Percentiles rank a stretch among this genome's conserved stretches.
These are phyloP conservation scores for Solanum rostratum DNA, from an alignment of 257 asterid species.

Conservation along the genomic window DNA sequence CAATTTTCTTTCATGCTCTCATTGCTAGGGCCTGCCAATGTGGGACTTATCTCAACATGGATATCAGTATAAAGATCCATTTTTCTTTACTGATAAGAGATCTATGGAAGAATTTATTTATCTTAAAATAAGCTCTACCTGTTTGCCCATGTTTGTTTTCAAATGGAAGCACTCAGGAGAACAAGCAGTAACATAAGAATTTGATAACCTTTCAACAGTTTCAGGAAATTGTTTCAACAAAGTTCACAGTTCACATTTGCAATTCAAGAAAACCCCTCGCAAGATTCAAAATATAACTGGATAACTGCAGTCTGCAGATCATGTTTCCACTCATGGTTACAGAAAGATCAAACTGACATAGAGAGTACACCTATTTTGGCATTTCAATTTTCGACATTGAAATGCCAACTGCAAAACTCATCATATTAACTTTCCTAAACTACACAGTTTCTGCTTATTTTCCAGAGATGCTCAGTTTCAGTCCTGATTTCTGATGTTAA, in stretches of 20 bases:
- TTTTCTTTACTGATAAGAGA: background rate
- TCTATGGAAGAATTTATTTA: background rate
- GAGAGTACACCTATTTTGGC: background rate
- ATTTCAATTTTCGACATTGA: background rate
- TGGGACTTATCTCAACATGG: background rate
- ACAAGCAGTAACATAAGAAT: background rate
- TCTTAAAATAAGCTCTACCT: background rate
- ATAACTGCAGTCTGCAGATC: background rate
- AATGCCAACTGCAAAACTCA: background rate
- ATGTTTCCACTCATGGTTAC: background rate
- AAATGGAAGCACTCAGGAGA: background rate
- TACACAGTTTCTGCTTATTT: background rate
- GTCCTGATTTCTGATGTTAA: background rate
- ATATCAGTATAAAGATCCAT: background rate
- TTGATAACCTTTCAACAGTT: background rate
- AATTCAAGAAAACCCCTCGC: background rate
- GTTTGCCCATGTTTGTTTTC: background rate
- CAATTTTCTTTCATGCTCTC: background rate
- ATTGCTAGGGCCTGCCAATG: background rate
- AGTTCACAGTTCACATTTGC: background rate
- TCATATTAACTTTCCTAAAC: background rate
- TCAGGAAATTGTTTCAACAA: background rate
- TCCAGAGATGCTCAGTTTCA: background rate
- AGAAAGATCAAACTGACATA: background rate
- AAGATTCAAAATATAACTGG: background rate